A percentile compares a stretch with the other conserved stretches of the same genome.
Evolutionary conservation across 306 rosid species (phyloP).

Genomic region (Vigna angularis): DNA sequence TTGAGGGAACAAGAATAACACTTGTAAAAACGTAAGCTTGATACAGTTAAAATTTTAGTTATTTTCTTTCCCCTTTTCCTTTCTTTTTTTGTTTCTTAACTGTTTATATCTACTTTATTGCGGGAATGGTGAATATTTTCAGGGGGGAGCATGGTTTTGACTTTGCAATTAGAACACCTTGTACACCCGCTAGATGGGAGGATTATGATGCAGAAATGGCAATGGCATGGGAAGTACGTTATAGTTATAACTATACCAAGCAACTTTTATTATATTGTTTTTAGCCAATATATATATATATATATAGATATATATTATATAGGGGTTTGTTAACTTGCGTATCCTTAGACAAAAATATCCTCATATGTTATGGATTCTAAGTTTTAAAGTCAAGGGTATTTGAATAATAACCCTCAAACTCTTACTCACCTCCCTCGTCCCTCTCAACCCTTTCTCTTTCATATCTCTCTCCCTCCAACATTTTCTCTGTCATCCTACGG

Average conservation of each 20-base stretch:
- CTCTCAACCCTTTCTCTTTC: too few relatives aligned
- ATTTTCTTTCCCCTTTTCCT: slow-evolving; percentile 32
- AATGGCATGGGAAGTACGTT: slow-evolving; percentile 93
- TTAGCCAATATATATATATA: slow-evolving; percentile 10
- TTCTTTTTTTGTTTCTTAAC: not conserved
- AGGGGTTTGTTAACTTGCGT: too few relatives aligned
- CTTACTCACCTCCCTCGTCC: too few relatives aligned
- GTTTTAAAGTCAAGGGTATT: too few relatives aligned
- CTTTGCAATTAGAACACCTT: slow-evolving; percentile 92
- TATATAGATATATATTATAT: too few relatives aligned
- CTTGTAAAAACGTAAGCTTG: slow-evolving; percentile 69
- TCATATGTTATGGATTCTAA: too few relatives aligned
- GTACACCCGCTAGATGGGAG: slow-evolving; percentile 91
- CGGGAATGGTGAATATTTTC: slow-evolving; percentile 35
- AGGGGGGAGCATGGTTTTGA: slow-evolving; percentile 86
- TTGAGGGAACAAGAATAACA: slow-evolving; percentile 94
- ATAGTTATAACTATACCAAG: slow-evolving; percentile 10
- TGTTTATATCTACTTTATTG: slow-evolving; percentile 11
- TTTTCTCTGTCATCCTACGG: too few relatives aligned
- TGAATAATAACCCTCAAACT: too few relatives aligned
- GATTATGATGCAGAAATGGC: slow-evolving; percentile 93
- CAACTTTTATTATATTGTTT: not conserved
- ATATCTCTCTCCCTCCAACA: too few relatives aligned
- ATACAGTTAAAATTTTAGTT: slow-evolving; percentile 34
- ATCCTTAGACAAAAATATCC: too few relatives aligned